phyloP scores from a whole-genome alignment of 352 stramenopile genomes.

The Phytophthora sansomeana region DNA sequence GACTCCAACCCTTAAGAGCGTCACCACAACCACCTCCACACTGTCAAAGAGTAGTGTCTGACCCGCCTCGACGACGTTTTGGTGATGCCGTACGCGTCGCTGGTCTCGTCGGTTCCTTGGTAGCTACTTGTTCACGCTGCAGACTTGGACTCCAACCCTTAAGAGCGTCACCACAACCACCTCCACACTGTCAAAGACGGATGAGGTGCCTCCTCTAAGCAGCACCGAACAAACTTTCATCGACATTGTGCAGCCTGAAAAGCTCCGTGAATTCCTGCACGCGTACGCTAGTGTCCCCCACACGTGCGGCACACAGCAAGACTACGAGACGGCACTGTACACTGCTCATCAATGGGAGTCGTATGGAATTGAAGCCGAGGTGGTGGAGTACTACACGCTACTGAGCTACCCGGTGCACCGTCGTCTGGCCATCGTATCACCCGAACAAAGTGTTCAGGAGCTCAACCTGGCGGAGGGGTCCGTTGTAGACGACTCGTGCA shows the following conservation, averaged over 20 bases:
- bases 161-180: background rate
- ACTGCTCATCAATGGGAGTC: constrained; percentile 55
- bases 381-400: constrained; percentile 70
- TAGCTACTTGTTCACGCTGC: constrained; percentile 30
- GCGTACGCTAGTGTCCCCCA: constrained; percentile 48
- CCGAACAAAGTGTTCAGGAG: constrained; percentile 31
- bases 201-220: constrained; percentile 18
- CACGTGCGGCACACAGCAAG: constrained; percentile 42
- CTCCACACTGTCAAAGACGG: background rate
- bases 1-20: constrained; percentile 1
- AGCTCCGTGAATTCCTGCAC: constrained; percentile 38
- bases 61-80: too few relatives aligned
- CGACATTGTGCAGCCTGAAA: constrained; percentile 18
- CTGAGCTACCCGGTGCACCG: constrained; percentile 65
- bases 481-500: constrained; percentile 73
- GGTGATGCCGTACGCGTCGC: constrained; percentile 22
- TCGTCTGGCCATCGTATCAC: constrained; percentile 45
- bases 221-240: constrained; percentile 29
- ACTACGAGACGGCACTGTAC: constrained; percentile 62
- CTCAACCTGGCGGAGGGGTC: constrained; percentile 62
- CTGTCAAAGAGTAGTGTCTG: too few relatives aligned
- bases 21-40: background rate
- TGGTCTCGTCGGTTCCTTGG: constrained; percentile 25
- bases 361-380: constrained; percentile 62
- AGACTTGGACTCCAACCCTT: constrained; percentile 20